Conservation (phyloP, 2,329 filamentous ascomycete genomes). For the Chrysosporium keratinophilum region DNA sequence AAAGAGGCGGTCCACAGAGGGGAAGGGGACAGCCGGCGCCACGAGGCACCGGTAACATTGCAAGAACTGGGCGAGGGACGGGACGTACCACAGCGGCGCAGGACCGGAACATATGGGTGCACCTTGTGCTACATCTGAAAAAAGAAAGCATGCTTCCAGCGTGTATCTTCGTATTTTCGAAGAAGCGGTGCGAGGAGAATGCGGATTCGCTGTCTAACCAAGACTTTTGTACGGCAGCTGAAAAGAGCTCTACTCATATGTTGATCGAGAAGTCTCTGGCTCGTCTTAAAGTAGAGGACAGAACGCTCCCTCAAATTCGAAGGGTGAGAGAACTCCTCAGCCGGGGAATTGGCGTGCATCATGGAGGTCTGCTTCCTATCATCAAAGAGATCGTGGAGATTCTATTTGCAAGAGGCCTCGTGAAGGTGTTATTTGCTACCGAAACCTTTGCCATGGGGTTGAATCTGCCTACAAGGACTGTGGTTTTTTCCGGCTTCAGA, state of each 20-base stretch:
- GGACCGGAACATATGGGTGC: conserved; percentile 93
- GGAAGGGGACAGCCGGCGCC: conserved; percentile 47
- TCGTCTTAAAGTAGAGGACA: conserved; percentile 79
- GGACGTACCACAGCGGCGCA: conserved; percentile 83
- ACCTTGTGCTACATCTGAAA: conserved; percentile 80
- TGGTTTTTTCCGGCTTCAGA: conserved; percentile 92
- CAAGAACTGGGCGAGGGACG: conserved; percentile 71
- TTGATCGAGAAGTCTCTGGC: conserved; percentile 92
- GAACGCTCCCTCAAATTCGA: conserved; percentile 81
- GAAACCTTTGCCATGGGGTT: conserved; percentile 98
- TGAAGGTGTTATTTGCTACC: conserved; percentile 94
- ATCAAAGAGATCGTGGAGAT: conserved; percentile 98
- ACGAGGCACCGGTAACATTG: conserved; percentile 71
- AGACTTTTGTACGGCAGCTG: conserved; percentile 82
- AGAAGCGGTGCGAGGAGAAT: conserved; percentile 94
- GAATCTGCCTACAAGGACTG: conserved; percentile 87
- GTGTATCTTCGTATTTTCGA: conserved; percentile 98
- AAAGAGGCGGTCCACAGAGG: conserved; percentile 41
- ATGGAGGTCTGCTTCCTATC: conserved; percentile 86
- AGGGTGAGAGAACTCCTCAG: conserved; percentile 74
- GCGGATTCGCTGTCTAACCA: conserved; percentile 89
- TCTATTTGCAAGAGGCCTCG: conserved; percentile 83
- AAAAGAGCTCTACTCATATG: conserved; percentile 97
- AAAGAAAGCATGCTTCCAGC: conserved; percentile 80
- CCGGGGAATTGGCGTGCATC: conserved; percentile 88